Conservation (phyloP, 2,329 filamentous ascomycete species). For the Fusarium sp. region DNA sequence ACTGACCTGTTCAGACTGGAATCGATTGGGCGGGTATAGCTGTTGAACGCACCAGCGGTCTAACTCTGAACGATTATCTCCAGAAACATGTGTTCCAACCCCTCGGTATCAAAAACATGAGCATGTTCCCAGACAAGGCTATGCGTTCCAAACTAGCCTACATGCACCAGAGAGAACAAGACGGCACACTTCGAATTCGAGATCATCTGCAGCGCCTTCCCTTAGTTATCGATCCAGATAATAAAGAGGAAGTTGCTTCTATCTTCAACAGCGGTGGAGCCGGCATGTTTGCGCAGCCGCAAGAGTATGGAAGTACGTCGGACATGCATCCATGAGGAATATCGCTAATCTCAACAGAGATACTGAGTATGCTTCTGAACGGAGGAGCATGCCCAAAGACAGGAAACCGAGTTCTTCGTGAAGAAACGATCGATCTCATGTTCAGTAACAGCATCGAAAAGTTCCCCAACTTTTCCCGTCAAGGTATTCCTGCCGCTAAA, state of each 20-base stretch:
- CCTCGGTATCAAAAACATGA: constrained; percentile 60
- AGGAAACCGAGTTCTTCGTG: constrained; percentile 62
- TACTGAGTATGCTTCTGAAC: constrained; percentile 72
- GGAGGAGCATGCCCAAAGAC: constrained; percentile 70
- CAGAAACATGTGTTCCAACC: constrained; percentile 60
- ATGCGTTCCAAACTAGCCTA: constrained; percentile 67
- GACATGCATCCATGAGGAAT: neutral
- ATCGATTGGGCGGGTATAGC: constrained; percentile 66
- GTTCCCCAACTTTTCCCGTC: constrained; percentile 63
- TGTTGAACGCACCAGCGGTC: constrained; percentile 58
- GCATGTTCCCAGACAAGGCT: constrained; percentile 65
- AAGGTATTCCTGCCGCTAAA: constrained; percentile 58
- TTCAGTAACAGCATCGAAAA: constrained; percentile 71
- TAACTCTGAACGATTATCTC: constrained; percentile 61
- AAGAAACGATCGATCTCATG: constrained; percentile 70
- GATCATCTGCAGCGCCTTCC: constrained; percentile 64
- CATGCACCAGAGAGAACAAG: constrained; percentile 64
- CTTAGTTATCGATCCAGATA: constrained; percentile 51
- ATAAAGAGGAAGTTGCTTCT: constrained; percentile 54
- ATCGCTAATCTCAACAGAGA: constrained; percentile 52
- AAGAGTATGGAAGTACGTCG: constrained; percentile 67
- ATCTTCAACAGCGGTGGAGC: constrained; percentile 71
- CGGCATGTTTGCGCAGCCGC: constrained; percentile 68
- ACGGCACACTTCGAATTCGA: constrained; percentile 54
- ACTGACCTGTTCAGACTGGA: constrained; percentile 51